Base-by-base conservation (phyloP, 1,284 basidiomycete species). In the Pseudomicrostroma phylloplanum region DNA sequence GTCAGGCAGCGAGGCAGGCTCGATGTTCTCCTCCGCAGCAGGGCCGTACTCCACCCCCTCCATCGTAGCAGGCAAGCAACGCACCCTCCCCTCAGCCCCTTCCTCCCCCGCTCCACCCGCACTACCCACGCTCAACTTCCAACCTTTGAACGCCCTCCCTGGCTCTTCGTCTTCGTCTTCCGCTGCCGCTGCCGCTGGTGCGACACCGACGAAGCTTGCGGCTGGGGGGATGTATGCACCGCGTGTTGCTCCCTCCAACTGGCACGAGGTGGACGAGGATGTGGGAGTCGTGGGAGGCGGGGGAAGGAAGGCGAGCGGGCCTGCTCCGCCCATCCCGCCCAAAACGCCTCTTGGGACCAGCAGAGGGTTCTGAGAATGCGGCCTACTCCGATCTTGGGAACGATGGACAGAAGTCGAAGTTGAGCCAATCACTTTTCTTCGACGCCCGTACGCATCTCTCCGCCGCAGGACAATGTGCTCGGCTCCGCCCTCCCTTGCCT, bases 291-390 rank as follows among this genome's bases (percentile, higher is more conserved):
- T 36, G 21, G 36, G 59, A 19, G 26, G n/a, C 56, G 13, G 21
- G 21, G 21, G 48, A 8, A 54, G 51, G 17, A 54, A 25, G 6
- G 17, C 21, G 17, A 54, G 51, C 21, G 17, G 21, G 26, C 19
- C 46, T 39, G 21, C 59, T 1, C 42, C 59, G 19, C 59, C 59
- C 13, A 23, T 60, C 15, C 59, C 59, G 6, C 59, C 59, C 23
- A 60, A 60, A 21, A 60, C 59, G 25, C 46, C 49, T 11, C 54
- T 60, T 3, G 43, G 43, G 6, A 12, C 6, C 15, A 48, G 43
- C 43, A 48, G 43, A n/a, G 43, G 43, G 6, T 48, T 13, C 12
- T 21, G 43, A 36, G 9, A n/a, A n/a, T n/a, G 30, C 9, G 9
- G 9, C 30, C 30, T 9, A 36, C 30, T 9, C 30, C 30, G 30